Conservation (phyloP, 257 asterid species). For the Fraxinus quadrangulata region DNA sequence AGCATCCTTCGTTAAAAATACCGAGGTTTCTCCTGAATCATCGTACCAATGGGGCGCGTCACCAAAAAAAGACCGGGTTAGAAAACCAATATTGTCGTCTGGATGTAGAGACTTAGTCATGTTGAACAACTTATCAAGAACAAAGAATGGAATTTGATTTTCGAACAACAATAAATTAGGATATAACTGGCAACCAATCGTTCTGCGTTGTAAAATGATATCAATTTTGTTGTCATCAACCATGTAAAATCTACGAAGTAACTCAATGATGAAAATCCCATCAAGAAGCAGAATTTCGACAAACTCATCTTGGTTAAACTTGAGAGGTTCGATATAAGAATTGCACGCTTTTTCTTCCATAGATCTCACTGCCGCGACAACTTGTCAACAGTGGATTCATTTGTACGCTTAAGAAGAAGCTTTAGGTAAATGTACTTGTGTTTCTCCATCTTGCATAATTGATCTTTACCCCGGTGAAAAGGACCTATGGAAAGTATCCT, state of each 20-base stretch:
- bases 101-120: not conserved
- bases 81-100: too few relatives aligned
- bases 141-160: too few relatives aligned
- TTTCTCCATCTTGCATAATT: constrained; percentile 35
- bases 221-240: too few relatives aligned
- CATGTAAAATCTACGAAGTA: not conserved
- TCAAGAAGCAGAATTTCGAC: constrained; percentile 44
- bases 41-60: too few relatives aligned
- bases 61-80: too few relatives aligned
- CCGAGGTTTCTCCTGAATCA: too few relatives aligned
- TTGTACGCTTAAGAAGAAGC: constrained; percentile 25
- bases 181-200: too few relatives aligned
- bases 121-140: too few relatives aligned
- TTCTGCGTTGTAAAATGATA: too few relatives aligned
- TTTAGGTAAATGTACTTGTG: constrained; percentile 39
- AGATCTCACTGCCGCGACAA: constrained; percentile 24
- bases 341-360: constrained; percentile 30
- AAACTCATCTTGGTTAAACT: constrained; percentile 23
- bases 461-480: constrained; percentile 30
- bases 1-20: too few relatives aligned
- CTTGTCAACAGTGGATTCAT: constrained; percentile 16
- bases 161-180: too few relatives aligned
- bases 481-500: too few relatives aligned
- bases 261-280: constrained; percentile 38
- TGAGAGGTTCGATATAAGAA: constrained; percentile 30